A percentile compares a stretch with the other conserved stretches of the same genome.
Evolutionary conservation across 306 rosid species (phyloP).

Genomic region (Begonia loranthoides): DNA sequence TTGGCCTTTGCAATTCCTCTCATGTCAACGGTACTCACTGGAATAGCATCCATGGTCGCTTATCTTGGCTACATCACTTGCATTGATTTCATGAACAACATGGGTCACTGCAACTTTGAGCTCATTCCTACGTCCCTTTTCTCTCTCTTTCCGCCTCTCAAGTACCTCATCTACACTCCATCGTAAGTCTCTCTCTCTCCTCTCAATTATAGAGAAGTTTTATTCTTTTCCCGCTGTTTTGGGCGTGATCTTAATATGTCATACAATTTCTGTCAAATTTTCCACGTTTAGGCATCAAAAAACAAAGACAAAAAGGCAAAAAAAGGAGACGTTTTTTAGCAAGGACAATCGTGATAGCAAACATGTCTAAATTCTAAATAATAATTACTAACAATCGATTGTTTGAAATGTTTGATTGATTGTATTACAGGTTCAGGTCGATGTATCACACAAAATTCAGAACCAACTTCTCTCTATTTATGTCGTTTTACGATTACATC

Average conservation of each 20-base stretch:
- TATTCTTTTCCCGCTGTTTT: no score
- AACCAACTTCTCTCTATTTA: slow-evolving; percentile 24
- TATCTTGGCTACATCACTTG: slow-evolving; percentile 8
- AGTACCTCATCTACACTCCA: slow-evolving; percentile 30
- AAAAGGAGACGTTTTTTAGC: no score
- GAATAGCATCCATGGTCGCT: slow-evolving; percentile 8
- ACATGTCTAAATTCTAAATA: no score
- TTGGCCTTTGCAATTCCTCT: slow-evolving; percentile 20
- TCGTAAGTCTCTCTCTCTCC: slow-evolving; percentile 16
- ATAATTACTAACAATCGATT: no score
- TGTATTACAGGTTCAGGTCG: background rate
- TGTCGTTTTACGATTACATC: slow-evolving; percentile 25
- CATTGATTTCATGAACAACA: slow-evolving; percentile 36
- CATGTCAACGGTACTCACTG: background rate
- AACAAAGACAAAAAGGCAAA: no score
- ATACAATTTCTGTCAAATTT: no score
- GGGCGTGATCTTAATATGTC: no score
- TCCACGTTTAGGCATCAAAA: no score
- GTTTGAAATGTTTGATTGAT: background rate
- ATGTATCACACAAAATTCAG: slow-evolving; percentile 34
- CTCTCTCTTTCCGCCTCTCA: slow-evolving; percentile 29
- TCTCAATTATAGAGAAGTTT: no score
- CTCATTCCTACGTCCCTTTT: slow-evolving; percentile 25
- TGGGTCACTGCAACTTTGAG: slow-evolving; percentile 42
- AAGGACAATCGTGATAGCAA: no score